These are phyloP conservation scores for Euphrasia arctica DNA, from an alignment of 305 asterid genomes.

Conservation along the genomic window DNA sequence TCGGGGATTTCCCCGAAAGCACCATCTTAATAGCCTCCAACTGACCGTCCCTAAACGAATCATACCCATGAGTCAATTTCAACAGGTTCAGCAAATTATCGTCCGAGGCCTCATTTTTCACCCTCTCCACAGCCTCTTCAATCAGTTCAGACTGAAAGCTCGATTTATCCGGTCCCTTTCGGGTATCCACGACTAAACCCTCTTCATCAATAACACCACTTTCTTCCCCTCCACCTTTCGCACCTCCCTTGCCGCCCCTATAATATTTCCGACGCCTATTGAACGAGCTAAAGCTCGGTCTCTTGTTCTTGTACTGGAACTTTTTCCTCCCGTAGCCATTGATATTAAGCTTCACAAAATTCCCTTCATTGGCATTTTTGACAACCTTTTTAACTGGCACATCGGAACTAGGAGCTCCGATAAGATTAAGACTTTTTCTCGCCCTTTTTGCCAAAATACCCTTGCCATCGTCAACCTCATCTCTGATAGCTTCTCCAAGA, in stretches of 20 bases:
- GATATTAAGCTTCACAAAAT: constrained; percentile 92
- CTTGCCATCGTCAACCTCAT: constrained; percentile 24
- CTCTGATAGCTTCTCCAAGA: constrained; percentile 23
- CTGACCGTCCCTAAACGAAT: constrained; percentile 85
- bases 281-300: constrained; percentile 40
- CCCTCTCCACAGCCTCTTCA: constrained; percentile 67
- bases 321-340: constrained; percentile 87
- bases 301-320: constrained; percentile 52
- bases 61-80: constrained; percentile 70
- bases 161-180: constrained; percentile 33
- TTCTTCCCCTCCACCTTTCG: constrained; percentile 41
- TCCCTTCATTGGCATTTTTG: constrained; percentile 61
- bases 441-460: constrained; percentile 28
- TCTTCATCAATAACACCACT: constrained; percentile 52
- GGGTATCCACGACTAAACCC: constrained; percentile 43
- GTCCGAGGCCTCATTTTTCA: constrained; percentile 60
- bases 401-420: constrained; percentile 42
- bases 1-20: constrained; percentile 69
- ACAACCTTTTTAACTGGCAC: constrained; percentile 37
- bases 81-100: constrained; percentile 70
- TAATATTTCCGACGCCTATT: constrained; percentile 41
- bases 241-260: constrained; percentile 39
- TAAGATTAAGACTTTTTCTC: constrained; percentile 48
- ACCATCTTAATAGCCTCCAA: constrained; percentile 89
- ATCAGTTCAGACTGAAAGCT: constrained; percentile 35